These are phyloP conservation scores for Phytophthora citrophthora DNA, from an alignment of 352 stramenopile genomes.

Conservation along the genomic window DNA sequence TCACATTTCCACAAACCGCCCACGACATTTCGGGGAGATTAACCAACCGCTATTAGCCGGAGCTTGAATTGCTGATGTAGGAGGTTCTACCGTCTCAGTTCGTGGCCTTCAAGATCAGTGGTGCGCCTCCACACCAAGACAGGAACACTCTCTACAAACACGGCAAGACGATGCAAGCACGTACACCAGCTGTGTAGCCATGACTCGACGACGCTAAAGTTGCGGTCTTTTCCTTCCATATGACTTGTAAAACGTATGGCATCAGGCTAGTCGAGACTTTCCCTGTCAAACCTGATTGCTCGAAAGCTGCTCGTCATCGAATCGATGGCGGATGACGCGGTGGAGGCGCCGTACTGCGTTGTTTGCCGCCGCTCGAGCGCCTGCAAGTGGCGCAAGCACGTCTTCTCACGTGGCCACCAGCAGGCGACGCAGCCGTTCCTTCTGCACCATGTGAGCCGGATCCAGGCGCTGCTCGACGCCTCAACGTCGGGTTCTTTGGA, in stretches of 20 bases:
- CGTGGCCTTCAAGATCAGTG: background rate
- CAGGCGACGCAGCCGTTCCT: conserved; percentile 50
- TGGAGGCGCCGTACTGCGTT: conserved; percentile 54
- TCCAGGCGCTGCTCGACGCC: conserved; percentile 40
- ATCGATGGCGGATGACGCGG: conserved; percentile 28
- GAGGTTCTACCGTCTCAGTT: conserved; percentile 5
- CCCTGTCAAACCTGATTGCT: conserved; percentile 13
- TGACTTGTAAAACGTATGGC: conserved; percentile 12
- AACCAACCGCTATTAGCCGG: background rate
- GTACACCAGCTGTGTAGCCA: conserved; percentile 12
- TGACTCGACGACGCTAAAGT: conserved; percentile 13
- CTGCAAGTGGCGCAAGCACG: conserved; percentile 72
- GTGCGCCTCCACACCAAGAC: conserved; percentile 22
- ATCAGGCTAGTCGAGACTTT: conserved; percentile 14
- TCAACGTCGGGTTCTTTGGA: background rate
- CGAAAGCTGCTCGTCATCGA: background rate
- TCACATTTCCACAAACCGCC: background rate
- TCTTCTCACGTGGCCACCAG: conserved; percentile 70
- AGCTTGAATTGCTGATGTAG: background rate
- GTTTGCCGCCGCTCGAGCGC: conserved; percentile 68
- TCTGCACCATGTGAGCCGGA: conserved; percentile 21
- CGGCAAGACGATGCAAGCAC: conserved; percentile 4
- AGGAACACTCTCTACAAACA: conserved; percentile 17
- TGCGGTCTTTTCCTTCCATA: conserved; percentile 14
- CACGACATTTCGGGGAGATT: background rate